Evolutionary conservation across 1,284 basidiomycete species (phyloP), one percentile per base, ranked within the genome.

Genomic region (Neolentinus lepideus): DNA sequence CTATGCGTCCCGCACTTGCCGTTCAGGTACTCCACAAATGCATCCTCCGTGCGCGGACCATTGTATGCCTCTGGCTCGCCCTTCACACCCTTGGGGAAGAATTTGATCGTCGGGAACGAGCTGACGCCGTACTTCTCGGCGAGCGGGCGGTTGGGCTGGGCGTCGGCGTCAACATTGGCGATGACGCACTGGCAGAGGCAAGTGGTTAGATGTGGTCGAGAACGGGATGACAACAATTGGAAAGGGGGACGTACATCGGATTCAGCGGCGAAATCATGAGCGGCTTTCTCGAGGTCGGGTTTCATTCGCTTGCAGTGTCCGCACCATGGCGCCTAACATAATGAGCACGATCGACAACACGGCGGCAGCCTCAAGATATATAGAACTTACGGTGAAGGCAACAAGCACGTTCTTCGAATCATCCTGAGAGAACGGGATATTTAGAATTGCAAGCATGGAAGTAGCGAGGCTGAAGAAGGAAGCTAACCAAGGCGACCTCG

Each of bases 51-150:
- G 55, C 91, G 83, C 33, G 74, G 80, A 43, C 82, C 81, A 16
- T 84, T 78, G 70, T 97, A 97, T 22, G 72, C 73, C 55, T 84
- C 74, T 11, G 84, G 81, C 60, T 82, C 75, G 6, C 22, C 47
- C 60, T 69, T 66, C 45, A 61, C 58, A 59, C 78, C 91, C 67
- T 87, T 87, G 64, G 91, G 80, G 85, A 95, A 98, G 79, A 96
- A 97, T 71, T 92, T 94, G 76, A 99, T 84, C 16, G 94, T 98
- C 0, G 96, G 96, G 84, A 83, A 90, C 58, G 84, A 81, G 38
- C 72, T 69, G 58, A 97, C 79, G 12, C 78, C 88, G 67, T 93
- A 94, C 64, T 83, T 81, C 51, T 71, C 63, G n/a, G 88, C 86
- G 56, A 98, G 72, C 25, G 79, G 81, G 63, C 81, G 80, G 79